Conservation (phyloP, 2,329 filamentous ascomycete genomes). For the Mycosphaerella sp. region DNA sequence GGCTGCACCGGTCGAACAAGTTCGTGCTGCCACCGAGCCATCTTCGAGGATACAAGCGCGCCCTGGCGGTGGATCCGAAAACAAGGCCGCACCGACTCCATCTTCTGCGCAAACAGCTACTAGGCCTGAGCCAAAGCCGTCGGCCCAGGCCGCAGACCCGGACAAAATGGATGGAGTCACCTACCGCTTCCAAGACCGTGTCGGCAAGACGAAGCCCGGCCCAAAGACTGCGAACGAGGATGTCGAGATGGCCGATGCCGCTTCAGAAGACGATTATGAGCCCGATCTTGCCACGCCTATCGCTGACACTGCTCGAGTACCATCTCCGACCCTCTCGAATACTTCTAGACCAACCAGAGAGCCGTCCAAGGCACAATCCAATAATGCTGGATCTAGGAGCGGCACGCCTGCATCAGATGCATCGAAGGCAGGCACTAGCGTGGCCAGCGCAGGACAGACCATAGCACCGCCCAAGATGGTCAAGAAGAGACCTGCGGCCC, state of each 20-base stretch:
- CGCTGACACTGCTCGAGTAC: background rate
- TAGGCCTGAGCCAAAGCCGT: background rate
- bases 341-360: background rate
- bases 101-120: background rate
- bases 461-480: constrained; percentile 11
- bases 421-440: constrained; percentile 1
- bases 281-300: background rate
- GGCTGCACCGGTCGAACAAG: background rate
- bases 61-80: background rate
- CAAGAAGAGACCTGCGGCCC: constrained; percentile 8
- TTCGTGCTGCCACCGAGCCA: background rate
- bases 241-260: constrained; percentile 32
- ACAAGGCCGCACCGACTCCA: background rate
- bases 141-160: constrained; percentile 20
- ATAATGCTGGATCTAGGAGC: background rate
- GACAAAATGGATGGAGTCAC: constrained; percentile 37
- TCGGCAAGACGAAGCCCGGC: constrained; percentile 22
- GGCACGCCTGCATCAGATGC: background rate
- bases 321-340: background rate
- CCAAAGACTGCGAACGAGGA: constrained; percentile 19
- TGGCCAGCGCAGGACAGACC: background rate
- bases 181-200: constrained; percentile 30
- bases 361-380: background rate
- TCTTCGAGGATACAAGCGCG: background rate
- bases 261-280: constrained; percentile 3